Evolutionary conservation across 495 filamentous ascomycete genomes (phyloP).

Genomic region (Tuber calosporum): DNA sequence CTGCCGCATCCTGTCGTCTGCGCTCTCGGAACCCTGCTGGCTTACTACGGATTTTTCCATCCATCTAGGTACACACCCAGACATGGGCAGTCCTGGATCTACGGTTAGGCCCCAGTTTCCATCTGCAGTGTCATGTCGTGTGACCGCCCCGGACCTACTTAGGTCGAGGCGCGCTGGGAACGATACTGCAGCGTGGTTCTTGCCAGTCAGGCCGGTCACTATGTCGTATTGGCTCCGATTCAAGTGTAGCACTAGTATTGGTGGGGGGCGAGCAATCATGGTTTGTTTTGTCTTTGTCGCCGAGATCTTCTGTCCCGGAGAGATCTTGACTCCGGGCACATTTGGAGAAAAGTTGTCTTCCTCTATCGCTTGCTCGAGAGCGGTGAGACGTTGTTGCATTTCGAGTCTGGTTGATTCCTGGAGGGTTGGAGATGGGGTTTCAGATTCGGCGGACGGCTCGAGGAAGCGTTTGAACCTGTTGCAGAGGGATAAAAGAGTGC

Average conservation of each 20-base stretch:
- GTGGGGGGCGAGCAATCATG: constrained; percentile 72
- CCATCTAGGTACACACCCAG: constrained; percentile 18
- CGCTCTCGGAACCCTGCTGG: constrained; percentile 31
- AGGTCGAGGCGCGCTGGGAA: constrained; percentile 72
- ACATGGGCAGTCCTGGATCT: constrained; percentile 20
- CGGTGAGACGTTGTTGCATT: constrained; percentile 50
- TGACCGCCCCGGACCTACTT: constrained; percentile 53
- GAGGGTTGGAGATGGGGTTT: constrained; percentile 14
- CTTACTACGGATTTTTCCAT: constrained; percentile 1
- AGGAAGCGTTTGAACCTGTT: constrained; percentile 44
- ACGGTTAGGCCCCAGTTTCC: constrained; percentile 28
- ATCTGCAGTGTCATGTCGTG: constrained; percentile 46
- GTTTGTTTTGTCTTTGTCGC: constrained; percentile 83
- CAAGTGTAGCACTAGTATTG: constrained; percentile 72
- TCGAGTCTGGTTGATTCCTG: constrained; percentile 27
- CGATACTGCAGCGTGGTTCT: constrained; percentile 69
- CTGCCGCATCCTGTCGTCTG: constrained; percentile 63
- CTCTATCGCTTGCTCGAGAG: constrained; percentile 62
- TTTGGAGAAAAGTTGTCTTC: constrained; percentile 74
- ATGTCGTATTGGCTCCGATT: constrained; percentile 91
- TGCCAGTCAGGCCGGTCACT: constrained; percentile 62
- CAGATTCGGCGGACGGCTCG: constrained; percentile 26
- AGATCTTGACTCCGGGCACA: constrained; percentile 60
- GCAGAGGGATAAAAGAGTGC: constrained; percentile 59
- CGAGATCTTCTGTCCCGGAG: constrained; percentile 59